Base-by-base conservation (phyloP, 768 basidiomycete species). In the Mrakia blollopis region DNA sequence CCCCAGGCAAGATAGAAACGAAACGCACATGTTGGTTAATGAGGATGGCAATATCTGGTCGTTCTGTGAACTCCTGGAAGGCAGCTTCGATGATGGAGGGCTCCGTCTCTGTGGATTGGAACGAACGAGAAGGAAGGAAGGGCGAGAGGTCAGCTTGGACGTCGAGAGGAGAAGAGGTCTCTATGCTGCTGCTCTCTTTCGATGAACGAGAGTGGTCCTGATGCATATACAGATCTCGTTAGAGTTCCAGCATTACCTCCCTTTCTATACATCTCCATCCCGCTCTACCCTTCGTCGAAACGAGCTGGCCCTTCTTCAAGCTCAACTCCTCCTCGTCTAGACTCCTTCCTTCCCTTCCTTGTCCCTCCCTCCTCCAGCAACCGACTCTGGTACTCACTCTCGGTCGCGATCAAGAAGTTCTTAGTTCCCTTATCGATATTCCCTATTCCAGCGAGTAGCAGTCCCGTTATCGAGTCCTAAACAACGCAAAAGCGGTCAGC, bases 401-500 rank as follows among this genome's bases (percentile, higher is more conserved):
- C 82, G 81, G 98, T 96, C 54, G 98, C 97, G 44, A 98, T 89
- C 65, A 98, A 86, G 84, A 99, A 98, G 86, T 98, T 99, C 91
- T 97, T 97, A 87, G 91, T 92, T 86, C 94, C 92, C 62, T 91
- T 88, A 77, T 91, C 89, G 79, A 98, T 87, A 83, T 99, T 92
- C 0, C 97, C 97, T 65, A 98, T 88, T 50, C 97, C 97, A 9
- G 97, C 97, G 68, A 99, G 87, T 60, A 99, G 88, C 23, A 98
- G 87, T 60, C 97, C 97, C 0, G 97, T 98, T 79, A 98, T 92
- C 5, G 96, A 93, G 85, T 99, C 97, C 96, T 99, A 81, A n/a
- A 35, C 16, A 41, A 39, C 67, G 28, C 14, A 9, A 47, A 30
- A 41, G 54, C 44, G 30, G 61, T 62, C 73, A 74, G 60, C 73